Evolutionary conservation across 208 protist species (phyloP), one percentile per base, ranked within the genome.

Genomic region (Trypanosoma conorhini): DNA sequence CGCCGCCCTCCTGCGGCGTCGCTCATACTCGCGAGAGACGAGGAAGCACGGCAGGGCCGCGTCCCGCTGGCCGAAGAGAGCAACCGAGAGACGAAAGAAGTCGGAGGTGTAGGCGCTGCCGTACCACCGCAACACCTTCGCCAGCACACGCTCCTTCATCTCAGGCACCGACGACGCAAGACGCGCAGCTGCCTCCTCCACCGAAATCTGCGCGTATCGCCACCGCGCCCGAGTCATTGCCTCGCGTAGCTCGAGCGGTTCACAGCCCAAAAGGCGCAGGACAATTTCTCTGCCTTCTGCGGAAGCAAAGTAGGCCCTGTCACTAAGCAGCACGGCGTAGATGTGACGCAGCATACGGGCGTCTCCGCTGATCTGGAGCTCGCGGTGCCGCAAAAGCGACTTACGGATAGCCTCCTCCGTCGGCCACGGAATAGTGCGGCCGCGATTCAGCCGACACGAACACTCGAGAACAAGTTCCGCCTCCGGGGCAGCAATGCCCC

Each of bases 51-150:
- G 57, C 31, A 62, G 57, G 7, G 87, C 79, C 26, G 65, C 73
- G 35, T 75, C 57, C 8, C 69, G 59, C 35, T 81, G 71, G 4
- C 87, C 87, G 56, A 92, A 89, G 0, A 92, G 40, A 62, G 72
- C 42, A 31, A 71, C 72, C 0, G 87, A 92, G 46, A 76, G 44
- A 28, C 81, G 57, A 44, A 84, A 79, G 62, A 80, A 86, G 50
- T 82, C 59, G 26, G 84, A 57, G 7, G 55, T 44, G 31, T 70
- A 76, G 3, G 66, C 57, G 17, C 26, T 60, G 28, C 51, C 46
- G 33, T 76, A 38, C 48, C 64, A 66, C 17, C 56, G 54, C 24
- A 70, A 30, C 21, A 61, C 71, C 8, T 51, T 66, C 10, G 52
- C 51, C 12, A 76, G 57, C 5, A 76, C 38, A 9, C 71, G 71